Evolutionary conservation across 257 asterid species (phyloP).

Genomic region (Dorcoceras hygrometricum): DNA sequence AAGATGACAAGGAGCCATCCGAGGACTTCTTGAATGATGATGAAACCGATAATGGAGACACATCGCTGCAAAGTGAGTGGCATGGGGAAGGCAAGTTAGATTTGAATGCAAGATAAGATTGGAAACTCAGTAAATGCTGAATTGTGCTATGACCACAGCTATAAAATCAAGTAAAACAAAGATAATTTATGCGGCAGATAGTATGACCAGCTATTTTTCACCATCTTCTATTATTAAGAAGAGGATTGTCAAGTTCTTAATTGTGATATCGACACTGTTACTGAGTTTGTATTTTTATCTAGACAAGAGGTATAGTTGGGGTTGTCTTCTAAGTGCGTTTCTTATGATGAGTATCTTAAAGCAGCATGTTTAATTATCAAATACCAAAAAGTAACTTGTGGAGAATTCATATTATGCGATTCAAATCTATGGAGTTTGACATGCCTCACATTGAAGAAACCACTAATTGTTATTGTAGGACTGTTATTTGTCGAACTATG

Average conservation of each 20-base stretch:
- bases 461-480: not conserved
- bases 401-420: not conserved
- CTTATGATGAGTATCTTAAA: constrained; percentile 5
- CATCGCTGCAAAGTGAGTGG: constrained; percentile 40
- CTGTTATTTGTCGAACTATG: not conserved
- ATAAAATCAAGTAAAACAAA: constrained; percentile 4
- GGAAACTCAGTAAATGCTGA: constrained; percentile 8
- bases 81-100: constrained; percentile 49
- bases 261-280: no score
- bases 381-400: not conserved
- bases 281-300: not conserved
- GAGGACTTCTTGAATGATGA: constrained; percentile 95
- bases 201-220: not conserved
- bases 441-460: not conserved
- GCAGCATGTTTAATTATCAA: not conserved
- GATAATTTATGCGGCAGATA: not conserved
- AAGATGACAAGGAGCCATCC: constrained; percentile 89
- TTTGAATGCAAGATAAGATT: constrained; percentile 41
- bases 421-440: constrained; percentile 15
- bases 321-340: constrained; percentile 17
- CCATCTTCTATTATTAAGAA: not conserved
- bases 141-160: constrained; percentile 11
- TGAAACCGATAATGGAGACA: constrained; percentile 48
- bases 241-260: no score
- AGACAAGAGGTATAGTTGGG: not conserved